Evolutionary conservation across 345 rosid species (phyloP).

Genomic region (Citrus trifoliata): DNA sequence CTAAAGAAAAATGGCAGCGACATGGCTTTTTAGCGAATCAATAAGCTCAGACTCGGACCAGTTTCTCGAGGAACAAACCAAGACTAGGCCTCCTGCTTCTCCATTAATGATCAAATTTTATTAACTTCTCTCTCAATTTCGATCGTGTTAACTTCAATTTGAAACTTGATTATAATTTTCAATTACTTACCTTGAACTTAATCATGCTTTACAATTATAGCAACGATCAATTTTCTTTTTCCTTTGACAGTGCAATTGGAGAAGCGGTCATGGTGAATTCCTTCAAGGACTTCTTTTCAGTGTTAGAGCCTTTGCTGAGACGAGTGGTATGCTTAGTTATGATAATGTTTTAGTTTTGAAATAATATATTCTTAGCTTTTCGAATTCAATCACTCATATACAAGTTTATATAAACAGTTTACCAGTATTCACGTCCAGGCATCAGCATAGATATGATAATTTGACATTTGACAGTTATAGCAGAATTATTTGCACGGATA

Average conservation of each 20-base stretch:
- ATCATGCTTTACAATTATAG: too few species aligned
- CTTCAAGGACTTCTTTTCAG: constrained; percentile 36
- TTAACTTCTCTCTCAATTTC: background rate
- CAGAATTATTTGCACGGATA: too few species aligned
- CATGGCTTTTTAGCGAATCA: constrained; percentile 41
- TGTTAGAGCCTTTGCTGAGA: constrained; percentile 75
- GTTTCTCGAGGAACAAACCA: constrained; percentile 48
- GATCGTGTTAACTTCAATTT: background rate
- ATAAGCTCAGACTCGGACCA: constrained; percentile 30
- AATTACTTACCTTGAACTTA: too few species aligned
- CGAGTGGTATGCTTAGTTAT: constrained; percentile 55
- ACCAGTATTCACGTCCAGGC: too few species aligned
- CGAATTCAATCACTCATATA: too few species aligned
- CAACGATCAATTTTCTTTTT: background rate
- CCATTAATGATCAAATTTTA: constrained; percentile 42
- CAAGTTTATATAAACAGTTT: too few species aligned
- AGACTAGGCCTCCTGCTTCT: constrained; percentile 47
- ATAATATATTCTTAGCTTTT: too few species aligned
- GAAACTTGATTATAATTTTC: too few species aligned
- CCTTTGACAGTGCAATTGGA: constrained; percentile 46
- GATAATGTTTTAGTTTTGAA: too few species aligned
- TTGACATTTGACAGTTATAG: too few species aligned
- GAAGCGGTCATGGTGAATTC: constrained; percentile 50
- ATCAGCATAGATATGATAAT: too few species aligned
- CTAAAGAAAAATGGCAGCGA: constrained; percentile 49